phyloP scores from a whole-genome alignment of 2,329 filamentous ascomycete genomes.

The Bisporella sp. region DNA sequence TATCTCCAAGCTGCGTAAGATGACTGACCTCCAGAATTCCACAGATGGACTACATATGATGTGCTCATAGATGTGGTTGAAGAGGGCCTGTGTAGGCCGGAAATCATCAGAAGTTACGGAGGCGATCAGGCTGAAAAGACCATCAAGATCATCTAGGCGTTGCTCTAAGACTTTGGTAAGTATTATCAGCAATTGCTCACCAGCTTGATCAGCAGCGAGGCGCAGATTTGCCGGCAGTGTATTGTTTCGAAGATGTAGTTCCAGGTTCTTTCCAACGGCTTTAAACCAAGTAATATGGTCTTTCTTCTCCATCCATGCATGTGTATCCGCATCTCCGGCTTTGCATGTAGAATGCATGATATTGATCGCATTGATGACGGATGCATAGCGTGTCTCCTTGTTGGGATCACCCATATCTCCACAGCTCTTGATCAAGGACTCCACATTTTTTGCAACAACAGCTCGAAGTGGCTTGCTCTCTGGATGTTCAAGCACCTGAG shows the following conservation, averaged over 20 bases:
- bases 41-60: constrained; percentile 81
- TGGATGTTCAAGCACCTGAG: constrained; percentile 72
- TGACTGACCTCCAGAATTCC: constrained; percentile 75
- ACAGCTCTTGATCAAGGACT: constrained; percentile 62
- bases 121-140: constrained; percentile 78
- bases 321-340: constrained; percentile 48
- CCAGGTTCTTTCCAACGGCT: constrained; percentile 68
- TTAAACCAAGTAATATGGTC: constrained; percentile 55
- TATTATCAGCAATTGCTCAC: constrained; percentile 80
- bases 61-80: constrained; percentile 74
- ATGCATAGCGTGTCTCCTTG: constrained; percentile 60
- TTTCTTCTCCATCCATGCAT: constrained; percentile 64
- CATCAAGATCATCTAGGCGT: constrained; percentile 70
- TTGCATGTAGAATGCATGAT: constrained; percentile 72
- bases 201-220: constrained; percentile 80
- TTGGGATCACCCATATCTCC: constrained; percentile 57
- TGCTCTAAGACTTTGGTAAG: constrained; percentile 74
- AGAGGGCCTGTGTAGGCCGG: constrained; percentile 67
- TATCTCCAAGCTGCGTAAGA: constrained; percentile 80
- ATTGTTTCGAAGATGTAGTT: constrained; percentile 65
- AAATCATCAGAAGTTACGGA: constrained; percentile 78
- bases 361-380: constrained; percentile 82
- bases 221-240: constrained; percentile 65
- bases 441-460: constrained; percentile 65
- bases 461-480: constrained; percentile 70